A percentile compares a stretch with the other conserved stretches of the same genome.
Evolutionary conservation across 805 yeast genomes (phyloP).

Genomic region (Candida tibetensis): DNA sequence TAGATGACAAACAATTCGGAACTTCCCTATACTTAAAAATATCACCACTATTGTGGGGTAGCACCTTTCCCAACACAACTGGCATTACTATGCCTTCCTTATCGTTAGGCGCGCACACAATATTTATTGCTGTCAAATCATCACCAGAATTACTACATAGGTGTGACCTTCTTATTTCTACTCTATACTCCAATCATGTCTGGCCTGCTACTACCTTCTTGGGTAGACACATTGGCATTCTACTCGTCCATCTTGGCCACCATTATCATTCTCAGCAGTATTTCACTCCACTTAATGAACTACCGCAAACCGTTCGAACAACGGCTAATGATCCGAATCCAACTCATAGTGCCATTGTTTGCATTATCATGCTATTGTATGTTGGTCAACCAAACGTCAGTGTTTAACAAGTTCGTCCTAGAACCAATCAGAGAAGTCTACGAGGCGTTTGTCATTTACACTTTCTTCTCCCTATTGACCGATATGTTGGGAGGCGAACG

Average conservation of each 20-base stretch:
- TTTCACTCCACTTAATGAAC: constrained; percentile 45
- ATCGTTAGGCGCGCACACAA: no score
- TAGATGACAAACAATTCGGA: no score
- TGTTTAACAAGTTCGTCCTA: constrained; percentile 42
- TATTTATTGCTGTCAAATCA: no score
- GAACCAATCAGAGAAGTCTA: constrained; percentile 86
- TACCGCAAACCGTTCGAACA: constrained; percentile 90
- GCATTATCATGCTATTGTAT: constrained; percentile 66
- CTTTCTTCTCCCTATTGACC: constrained; percentile 81
- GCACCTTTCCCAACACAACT: no score
- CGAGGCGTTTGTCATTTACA: constrained; percentile 94
- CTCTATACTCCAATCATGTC: not conserved
- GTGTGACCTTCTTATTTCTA: no score
- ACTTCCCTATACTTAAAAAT: no score
- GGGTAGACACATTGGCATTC: constrained; percentile 19
- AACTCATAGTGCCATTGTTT: constrained; percentile 77
- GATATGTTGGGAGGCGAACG: constrained; percentile 91
- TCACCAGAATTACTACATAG: no score
- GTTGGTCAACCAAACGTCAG: constrained; percentile 43
- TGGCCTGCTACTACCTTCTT: constrained; percentile 15
- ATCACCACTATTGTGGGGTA: no score
- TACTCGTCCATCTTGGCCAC: constrained; percentile 23
- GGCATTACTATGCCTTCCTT: no score
- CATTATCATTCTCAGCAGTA: constrained; percentile 20
- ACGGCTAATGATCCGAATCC: constrained; percentile 77